Base-by-base conservation (phyloP, 441 rosid species). In the Erodium texanum region DNA sequence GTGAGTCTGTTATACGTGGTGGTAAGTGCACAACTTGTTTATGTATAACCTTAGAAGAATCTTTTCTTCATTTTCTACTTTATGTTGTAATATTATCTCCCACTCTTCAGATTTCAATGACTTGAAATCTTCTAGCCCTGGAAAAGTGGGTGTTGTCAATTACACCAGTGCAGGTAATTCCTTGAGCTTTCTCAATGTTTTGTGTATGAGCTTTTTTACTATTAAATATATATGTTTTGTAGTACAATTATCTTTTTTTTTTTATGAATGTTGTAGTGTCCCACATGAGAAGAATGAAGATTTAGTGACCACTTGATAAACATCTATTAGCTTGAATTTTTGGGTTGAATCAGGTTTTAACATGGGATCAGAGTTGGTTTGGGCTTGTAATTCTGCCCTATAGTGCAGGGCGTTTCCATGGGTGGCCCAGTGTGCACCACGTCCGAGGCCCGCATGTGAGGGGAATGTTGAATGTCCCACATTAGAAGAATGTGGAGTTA, bases 91-190 rank as follows among this genome's bases (percentile, higher is more conserved):
- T 64, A 12, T 19, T 68, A 70, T 68, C 2, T 70, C 59, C 54
- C 22, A 67, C 34, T 59, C 20, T 41, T 52, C 90, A 88, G 98
- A 82, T 79, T 85, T 89, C 32, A 87, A 83, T 77, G 98, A 89
- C 80, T 41, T 92, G 79, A 85, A 89, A 75, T 80, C 91, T 71
- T 78, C 85, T 1, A 74, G 74, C 64, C 85, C 76, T 34, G 82
- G 84, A 7, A 83, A 83, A 72, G 76, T 62, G 76, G 90, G 86
- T 63, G 82, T 77, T 76, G 36, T 74, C 75, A 94, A 94, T 76
- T 94, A 84, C 88, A 86, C 96, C 70, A 83, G 79, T 77, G 86
- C 99, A 41, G 96, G 98, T 90, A 82, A 78, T 82, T 80, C 64
- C 65, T 62, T 24, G 65, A 62, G 2, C 36, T 62, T 62, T 62